Conservation (phyloP, 768 basidiomycete species). For the Hericium coralloides region DNA sequence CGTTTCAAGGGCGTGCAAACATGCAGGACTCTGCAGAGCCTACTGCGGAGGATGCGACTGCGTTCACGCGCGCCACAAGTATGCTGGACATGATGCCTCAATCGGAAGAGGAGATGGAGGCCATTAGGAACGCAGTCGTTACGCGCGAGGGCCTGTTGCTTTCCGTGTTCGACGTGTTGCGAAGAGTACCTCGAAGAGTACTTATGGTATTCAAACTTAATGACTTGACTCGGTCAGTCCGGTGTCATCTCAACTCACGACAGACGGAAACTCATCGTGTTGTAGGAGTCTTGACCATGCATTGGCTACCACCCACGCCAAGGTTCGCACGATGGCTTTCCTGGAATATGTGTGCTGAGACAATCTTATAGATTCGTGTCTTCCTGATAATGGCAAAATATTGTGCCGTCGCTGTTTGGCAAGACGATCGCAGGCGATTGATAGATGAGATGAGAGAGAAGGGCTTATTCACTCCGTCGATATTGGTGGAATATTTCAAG, state of each 20-base stretch:
- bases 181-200: constrained; percentile 77
- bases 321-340: constrained; percentile 30
- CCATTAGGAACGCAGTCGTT: constrained; percentile 75
- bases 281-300: constrained; percentile 72
- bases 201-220: constrained; percentile 83
- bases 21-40: constrained; percentile 44
- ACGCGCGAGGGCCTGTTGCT: constrained; percentile 73
- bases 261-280: neutral
- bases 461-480: constrained; percentile 40
- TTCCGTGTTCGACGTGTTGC: constrained; percentile 81
- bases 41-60: constrained; percentile 14
- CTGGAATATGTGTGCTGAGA: neutral
- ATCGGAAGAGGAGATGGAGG: constrained; percentile 69
- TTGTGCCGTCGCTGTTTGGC: constrained; percentile 74
- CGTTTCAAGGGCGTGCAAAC: constrained; percentile 46
- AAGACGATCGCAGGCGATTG: constrained; percentile 42
- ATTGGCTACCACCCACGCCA: constrained; percentile 81
- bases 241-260: neutral
- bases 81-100: constrained; percentile 70
- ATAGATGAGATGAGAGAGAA: constrained; percentile 33
- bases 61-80: constrained; percentile 60
- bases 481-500: constrained; percentile 41
- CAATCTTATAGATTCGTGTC: constrained; percentile 52
- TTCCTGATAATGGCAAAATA: constrained; percentile 89
- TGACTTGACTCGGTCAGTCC: constrained; percentile 63